These are phyloP conservation scores for Amborella trichopoda DNA, from an alignment of 164 flowering plant species.

Conservation along the genomic window DNA sequence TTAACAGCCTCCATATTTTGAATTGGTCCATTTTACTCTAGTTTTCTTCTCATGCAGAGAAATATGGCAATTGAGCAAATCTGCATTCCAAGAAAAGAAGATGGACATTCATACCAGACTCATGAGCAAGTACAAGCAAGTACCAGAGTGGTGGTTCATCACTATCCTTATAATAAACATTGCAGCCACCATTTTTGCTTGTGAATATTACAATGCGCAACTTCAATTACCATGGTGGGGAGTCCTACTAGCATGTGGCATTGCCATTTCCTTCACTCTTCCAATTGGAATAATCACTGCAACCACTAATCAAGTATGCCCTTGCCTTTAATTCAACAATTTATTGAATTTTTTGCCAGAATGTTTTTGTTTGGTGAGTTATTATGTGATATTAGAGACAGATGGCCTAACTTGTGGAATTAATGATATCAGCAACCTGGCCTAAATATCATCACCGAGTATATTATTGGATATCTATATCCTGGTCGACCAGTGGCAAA, in stretches of 20 bases:
- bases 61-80: slow-evolving; percentile 14
- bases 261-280: slow-evolving; percentile 31
- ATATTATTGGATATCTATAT: slow-evolving; percentile 22
- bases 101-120: slow-evolving; percentile 32
- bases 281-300: slow-evolving; percentile 39
- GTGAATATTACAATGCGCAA: slow-evolving; percentile 16
- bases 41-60: slow-evolving; percentile 9
- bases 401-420: neutral
- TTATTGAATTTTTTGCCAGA: neutral
- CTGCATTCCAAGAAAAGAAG: slow-evolving; percentile 15
- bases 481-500: slow-evolving; percentile 35
- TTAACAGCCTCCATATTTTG: too few species aligned
- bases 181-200: slow-evolving; percentile 11
- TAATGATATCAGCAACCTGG: slow-evolving; percentile 22
- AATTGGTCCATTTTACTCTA: too few species aligned
- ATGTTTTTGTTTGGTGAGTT: neutral
- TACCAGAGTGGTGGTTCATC: slow-evolving; percentile 37
- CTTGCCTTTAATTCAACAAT: neutral
- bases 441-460: slow-evolving; percentile 32
- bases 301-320: slow-evolving; percentile 32
- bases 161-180: slow-evolving; percentile 10
- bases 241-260: slow-evolving; percentile 20
- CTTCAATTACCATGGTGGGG: slow-evolving; percentile 41
- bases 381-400: neutral
- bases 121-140: slow-evolving; percentile 32